Conservation (phyloP, 140 eudicot genomes). For the Ambrosia hybrid region DNA sequence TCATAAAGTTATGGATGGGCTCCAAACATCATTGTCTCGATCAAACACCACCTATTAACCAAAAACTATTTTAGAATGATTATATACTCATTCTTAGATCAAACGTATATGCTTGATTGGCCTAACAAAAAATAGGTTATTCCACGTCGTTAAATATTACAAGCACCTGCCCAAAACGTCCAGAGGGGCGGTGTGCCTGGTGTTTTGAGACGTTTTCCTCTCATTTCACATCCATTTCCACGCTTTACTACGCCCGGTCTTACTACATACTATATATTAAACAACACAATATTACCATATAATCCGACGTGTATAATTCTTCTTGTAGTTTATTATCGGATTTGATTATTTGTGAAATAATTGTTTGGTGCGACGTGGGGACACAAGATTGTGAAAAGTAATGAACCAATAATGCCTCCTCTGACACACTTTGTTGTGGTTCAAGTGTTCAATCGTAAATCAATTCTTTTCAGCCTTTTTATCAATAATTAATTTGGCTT, state of each 20-base stretch:
- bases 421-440: constrained; percentile 8
- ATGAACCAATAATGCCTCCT: constrained; percentile 7
- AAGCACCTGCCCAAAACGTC: too few species aligned
- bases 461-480: neutral
- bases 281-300: neutral
- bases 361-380: constrained; percentile 17
- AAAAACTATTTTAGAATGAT: neutral
- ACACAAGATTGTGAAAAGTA: constrained; percentile 14
- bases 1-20: too few species aligned
- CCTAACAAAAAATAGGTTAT: too few species aligned
- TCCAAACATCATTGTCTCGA: too few species aligned
- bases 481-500: neutral
- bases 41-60: neutral
- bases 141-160: too few species aligned
- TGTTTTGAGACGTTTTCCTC: too few species aligned
- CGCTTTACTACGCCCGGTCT: too few species aligned
- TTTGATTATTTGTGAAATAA: constrained; percentile 1
- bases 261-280: neutral
- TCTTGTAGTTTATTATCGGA: neutral
- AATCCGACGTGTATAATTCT: neutral
- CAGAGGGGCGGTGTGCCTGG: too few species aligned
- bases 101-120: too few species aligned
- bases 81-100: neutral
- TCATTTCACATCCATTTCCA: too few species aligned
- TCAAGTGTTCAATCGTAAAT: constrained; percentile 11